Percentiles rank a stretch among this genome's conserved stretches.
These are phyloP conservation scores for Oryza punctata DNA, from an alignment of 176 grass and related monocot genomes.

Conservation along the genomic window DNA sequence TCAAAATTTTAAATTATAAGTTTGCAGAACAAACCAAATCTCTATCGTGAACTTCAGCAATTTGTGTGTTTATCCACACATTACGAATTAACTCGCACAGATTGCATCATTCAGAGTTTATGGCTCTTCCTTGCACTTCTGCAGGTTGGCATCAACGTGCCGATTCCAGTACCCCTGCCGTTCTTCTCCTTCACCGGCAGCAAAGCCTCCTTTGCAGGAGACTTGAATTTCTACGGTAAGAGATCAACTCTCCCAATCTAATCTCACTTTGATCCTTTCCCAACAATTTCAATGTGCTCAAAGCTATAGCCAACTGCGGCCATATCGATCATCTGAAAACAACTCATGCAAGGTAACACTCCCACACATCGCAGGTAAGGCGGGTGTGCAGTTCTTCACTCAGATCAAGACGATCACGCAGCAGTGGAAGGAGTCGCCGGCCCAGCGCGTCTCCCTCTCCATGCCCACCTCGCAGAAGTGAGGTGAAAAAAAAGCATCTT, in stretches of 20 bases:
- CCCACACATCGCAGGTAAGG: slow-evolving; percentile 72
- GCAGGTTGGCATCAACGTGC: slow-evolving; percentile 97
- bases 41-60: not conserved
- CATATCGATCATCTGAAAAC: not conserved
- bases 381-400: slow-evolving; percentile 91
- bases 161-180: slow-evolving; percentile 89
- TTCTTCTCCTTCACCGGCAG: slow-evolving; percentile 96
- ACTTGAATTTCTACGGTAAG: slow-evolving; percentile 93
- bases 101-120: not conserved
- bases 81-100: not conserved
- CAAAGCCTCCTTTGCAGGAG: slow-evolving; percentile 95
- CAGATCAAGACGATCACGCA: slow-evolving; percentile 96
- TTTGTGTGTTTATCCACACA: not conserved
- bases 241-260: not conserved
- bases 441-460: slow-evolving; percentile 71
- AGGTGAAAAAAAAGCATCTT: not conserved
- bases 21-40: not conserved
- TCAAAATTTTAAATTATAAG: not conserved
- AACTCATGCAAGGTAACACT: not conserved
- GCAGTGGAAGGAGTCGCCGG: slow-evolving; percentile 82
- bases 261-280: not conserved
- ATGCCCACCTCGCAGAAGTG: slow-evolving; percentile 93
- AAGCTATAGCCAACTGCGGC: not conserved
- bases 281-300: not conserved
- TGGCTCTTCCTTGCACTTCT: not conserved